Evolutionary conservation across 2,329 filamentous ascomycete species (phyloP).

Genomic region (Colletotrichum endophyticum): DNA sequence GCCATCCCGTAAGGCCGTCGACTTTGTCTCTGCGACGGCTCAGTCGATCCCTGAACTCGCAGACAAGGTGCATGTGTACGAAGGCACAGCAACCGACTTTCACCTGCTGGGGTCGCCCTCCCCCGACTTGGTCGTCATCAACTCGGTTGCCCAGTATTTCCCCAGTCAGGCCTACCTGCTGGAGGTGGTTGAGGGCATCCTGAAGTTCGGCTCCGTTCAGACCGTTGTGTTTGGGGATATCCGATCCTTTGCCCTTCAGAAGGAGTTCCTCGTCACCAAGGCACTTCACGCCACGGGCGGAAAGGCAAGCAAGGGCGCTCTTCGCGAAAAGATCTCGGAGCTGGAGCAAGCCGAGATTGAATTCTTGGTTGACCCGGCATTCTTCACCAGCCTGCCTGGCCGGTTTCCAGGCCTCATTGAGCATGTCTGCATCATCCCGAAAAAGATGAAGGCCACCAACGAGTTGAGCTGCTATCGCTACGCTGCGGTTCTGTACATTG

Average conservation of each 20-base stretch:
- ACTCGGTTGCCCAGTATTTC: constrained; percentile 33
- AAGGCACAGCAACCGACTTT: constrained; percentile 24
- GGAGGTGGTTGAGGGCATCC: constrained; percentile 18
- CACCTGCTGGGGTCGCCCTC: background rate
- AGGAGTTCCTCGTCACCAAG: constrained; percentile 18
- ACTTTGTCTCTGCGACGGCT: constrained; percentile 22
- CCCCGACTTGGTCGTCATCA: constrained; percentile 9
- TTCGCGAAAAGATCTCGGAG: constrained; percentile 15
- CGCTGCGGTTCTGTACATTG: constrained; percentile 26
- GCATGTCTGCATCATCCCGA: constrained; percentile 33
- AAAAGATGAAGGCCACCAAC: constrained; percentile 30
- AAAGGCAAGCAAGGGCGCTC: background rate
- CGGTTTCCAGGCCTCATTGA: constrained; percentile 19
- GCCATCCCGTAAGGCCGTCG: constrained; percentile 24
- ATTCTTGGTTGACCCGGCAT: constrained; percentile 28
- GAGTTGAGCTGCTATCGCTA: constrained; percentile 34
- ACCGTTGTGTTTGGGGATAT: constrained; percentile 25
- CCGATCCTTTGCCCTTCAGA: constrained; percentile 20
- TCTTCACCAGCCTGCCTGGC: constrained; percentile 24
- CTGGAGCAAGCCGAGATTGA: constrained; percentile 23
- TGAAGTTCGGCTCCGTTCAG: background rate
- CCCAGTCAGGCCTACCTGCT: constrained; percentile 28
- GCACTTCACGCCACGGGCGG: background rate
- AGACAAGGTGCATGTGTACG: constrained; percentile 18
- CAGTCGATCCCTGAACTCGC: constrained; percentile 9